Evolutionary conservation across 768 basidiomycete genomes (phyloP), one percentile per base, ranked within the genome.

Genomic region (Lyophyllum shimeji): DNA sequence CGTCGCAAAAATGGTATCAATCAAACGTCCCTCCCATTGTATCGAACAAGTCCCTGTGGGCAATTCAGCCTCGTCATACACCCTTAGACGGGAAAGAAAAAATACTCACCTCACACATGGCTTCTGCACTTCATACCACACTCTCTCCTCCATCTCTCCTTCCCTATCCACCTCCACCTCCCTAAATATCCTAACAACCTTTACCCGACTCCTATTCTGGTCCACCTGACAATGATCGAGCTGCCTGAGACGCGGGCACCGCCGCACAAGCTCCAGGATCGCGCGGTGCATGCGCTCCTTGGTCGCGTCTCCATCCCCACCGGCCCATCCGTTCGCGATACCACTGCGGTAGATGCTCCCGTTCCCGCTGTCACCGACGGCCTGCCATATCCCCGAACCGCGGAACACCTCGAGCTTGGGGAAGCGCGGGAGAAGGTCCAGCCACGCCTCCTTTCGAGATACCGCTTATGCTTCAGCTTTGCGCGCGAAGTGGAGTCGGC

Each of bases 401-500:
- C 74, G 71, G 58, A 81, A 76, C 0, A 76, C 73, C 60, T 78
- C 69, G 12, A 82, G 75, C 15, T 74, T 71, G 2, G 60, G 59
- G 56, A 81, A 81, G 13, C 63, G 68, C 1, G 76, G 69, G 0
- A 82, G 64, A 13, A 78, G 65, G 31, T 69, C 63, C 12, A 81
- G 63, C 71, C 78, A 75, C 24, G 69, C 64, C 12, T 74, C 70
- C 76, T 78, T 47, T 20, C n/a, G 34, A 3, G 34, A n/a, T n/a
- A n/a, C n/a, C n/a, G n/a, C n/a, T n/a, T n/a, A n/a, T n/a, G n/a
- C n/a, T n/a, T n/a, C n/a, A n/a, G n/a, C n/a, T n/a, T n/a, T n/a
- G n/a, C n/a, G n/a, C n/a, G n/a, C n/a, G n/a, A n/a, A n/a, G n/a
- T n/a, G n/a, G n/a, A n/a, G n/a, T n/a, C n/a, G n/a, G n/a, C n/a